Evolutionary conservation across 441 rosid genomes (phyloP).

Genomic region (Populus trichocarpa): DNA sequence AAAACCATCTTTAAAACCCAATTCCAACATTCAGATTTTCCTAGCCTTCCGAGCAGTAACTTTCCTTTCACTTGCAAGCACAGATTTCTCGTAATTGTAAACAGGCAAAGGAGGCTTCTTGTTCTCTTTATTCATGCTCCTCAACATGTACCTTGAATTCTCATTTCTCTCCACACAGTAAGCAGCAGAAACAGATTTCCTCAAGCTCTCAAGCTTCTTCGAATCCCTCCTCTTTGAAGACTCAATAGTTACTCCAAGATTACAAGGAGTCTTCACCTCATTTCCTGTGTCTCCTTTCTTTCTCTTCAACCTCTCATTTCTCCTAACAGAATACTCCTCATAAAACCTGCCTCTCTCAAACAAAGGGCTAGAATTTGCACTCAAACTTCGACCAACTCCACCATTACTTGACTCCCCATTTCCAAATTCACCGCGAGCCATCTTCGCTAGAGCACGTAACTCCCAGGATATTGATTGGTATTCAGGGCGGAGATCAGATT

Average conservation of each 20-base stretch:
- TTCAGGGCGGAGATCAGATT: slow-evolving; percentile 43
- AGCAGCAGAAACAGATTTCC: slow-evolving; percentile 52
- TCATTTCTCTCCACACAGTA: slow-evolving; percentile 32
- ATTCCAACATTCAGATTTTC: slow-evolving; percentile 34
- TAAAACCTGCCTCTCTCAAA: slow-evolving; percentile 85
- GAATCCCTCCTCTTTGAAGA: slow-evolving; percentile 51
- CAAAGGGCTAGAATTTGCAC: slow-evolving; percentile 31
- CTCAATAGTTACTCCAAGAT: slow-evolving; percentile 60
- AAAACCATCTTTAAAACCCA: neutral
- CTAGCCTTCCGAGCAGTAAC: slow-evolving; percentile 24
- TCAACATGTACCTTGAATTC: slow-evolving; percentile 61
- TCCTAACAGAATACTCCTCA: slow-evolving; percentile 69
- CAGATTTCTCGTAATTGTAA: slow-evolving; percentile 23
- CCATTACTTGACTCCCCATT: slow-evolving; percentile 12
- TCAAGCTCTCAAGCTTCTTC: slow-evolving; percentile 42
- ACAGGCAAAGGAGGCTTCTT: slow-evolving; percentile 58
- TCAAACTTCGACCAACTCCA: slow-evolving; percentile 3
- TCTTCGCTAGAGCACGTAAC: slow-evolving; percentile 51
- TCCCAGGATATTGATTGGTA: slow-evolving; percentile 65
- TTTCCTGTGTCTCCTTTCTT: neutral
- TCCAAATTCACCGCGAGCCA: slow-evolving; percentile 43
- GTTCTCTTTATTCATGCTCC: slow-evolving; percentile 75
- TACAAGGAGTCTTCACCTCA: slow-evolving; percentile 24
- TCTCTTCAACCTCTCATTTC: slow-evolving; percentile 57
- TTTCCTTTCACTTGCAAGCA: slow-evolving; percentile 32